Evolutionary conservation across 306 rosid species (phyloP).

Genomic region (Cucurbita ficifolia): DNA sequence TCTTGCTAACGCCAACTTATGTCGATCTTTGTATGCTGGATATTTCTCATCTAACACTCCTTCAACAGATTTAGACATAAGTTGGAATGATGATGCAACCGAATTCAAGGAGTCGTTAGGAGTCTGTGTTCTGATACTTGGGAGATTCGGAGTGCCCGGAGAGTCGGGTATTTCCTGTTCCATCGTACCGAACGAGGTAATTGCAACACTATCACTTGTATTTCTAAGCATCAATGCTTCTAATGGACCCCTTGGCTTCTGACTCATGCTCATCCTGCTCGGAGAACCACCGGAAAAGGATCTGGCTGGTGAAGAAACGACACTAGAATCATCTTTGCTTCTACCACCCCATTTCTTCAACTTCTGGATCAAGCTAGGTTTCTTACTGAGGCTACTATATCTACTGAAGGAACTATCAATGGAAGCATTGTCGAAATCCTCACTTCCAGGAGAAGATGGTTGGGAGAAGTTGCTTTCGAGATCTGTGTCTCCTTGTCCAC

Average conservation of each 20-base stretch:
- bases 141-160: slow-evolving; percentile 45
- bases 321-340: slow-evolving; percentile 77
- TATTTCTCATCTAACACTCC: slow-evolving; percentile 67
- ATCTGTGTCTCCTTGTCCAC: slow-evolving; percentile 96
- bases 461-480: slow-evolving; percentile 88
- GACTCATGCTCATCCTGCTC: slow-evolving; percentile 51
- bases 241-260: slow-evolving; percentile 56
- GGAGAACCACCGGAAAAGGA: slow-evolving; percentile 24
- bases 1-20: slow-evolving; percentile 79
- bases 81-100: slow-evolving; percentile 69
- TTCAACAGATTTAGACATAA: slow-evolving; percentile 93
- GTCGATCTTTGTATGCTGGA: slow-evolving; percentile 85
- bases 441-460: slow-evolving; percentile 98
- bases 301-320: slow-evolving; percentile 25
- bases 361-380: slow-evolving; percentile 71
- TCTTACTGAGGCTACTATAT: slow-evolving; percentile 65
- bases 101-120: slow-evolving; percentile 47
- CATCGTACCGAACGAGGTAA: slow-evolving; percentile 62
- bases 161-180: slow-evolving; percentile 47
- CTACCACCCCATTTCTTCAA: slow-evolving; percentile 90
- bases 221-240: slow-evolving; percentile 80
- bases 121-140: slow-evolving; percentile 33
- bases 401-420: slow-evolving; percentile 68
- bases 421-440: slow-evolving; percentile 84
- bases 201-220: slow-evolving; percentile 57